These are phyloP conservation scores for Neobulgaria alba DNA, from an alignment of 2,329 filamentous ascomycete species.

Conservation along the genomic window DNA sequence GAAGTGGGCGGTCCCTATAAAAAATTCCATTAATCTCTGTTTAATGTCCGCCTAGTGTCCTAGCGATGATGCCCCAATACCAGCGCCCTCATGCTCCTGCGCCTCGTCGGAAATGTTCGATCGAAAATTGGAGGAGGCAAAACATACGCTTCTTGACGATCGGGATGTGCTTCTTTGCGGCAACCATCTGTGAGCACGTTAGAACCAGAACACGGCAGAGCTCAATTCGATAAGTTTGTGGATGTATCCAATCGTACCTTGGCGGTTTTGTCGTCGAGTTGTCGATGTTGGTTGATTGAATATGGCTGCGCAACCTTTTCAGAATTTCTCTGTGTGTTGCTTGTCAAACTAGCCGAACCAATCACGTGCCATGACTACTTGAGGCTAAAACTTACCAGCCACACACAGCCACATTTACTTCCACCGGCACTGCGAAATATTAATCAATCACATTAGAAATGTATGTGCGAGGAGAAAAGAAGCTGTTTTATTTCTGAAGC, in stretches of 20 bases:
- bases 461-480: too few species aligned
- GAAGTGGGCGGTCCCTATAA: conserved; percentile 84
- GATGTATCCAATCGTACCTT: neutral
- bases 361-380: neutral
- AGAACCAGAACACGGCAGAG: neutral
- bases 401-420: too few species aligned
- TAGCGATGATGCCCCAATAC: too few species aligned
- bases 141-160: conserved; percentile 99
- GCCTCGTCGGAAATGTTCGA: conserved; percentile 1
- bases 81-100: too few species aligned
- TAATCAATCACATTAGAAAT: too few species aligned
- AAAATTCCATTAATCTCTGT: neutral
- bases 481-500: too few species aligned
- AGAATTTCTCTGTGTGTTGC: neutral
- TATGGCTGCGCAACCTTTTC: neutral
- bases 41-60: neutral
- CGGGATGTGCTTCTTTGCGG: conserved; percentile 97
- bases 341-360: neutral
- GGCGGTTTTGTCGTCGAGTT: neutral
- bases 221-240: too few species aligned
- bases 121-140: conserved; percentile 8
- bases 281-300: neutral
- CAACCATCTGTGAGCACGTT: conserved; percentile 65
- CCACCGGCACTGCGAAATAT: too few species aligned
- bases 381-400: too few species aligned